phyloP scores from a whole-genome alignment of 176 grass and related monocot genomes.

The Ampelocalamus luodianensis region DNA sequence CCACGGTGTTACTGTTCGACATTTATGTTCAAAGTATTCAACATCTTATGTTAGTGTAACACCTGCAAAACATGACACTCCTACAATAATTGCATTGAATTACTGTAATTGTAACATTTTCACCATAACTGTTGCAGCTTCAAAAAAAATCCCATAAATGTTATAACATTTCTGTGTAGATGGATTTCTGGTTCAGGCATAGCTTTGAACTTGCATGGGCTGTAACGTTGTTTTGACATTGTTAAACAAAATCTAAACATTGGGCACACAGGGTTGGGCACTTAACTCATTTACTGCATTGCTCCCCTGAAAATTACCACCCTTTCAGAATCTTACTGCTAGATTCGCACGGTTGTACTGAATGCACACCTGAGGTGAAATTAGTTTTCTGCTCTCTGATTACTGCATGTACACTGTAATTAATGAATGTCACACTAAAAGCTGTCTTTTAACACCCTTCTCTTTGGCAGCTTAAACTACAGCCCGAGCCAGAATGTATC shows the following conservation, averaged over 20 bases:
- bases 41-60: not conserved
- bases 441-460: not conserved
- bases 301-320: not conserved
- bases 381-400: slow-evolving; percentile 10
- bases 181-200: not conserved
- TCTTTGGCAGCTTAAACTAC: not conserved
- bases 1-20: not conserved
- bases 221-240: not conserved
- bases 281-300: not conserved
- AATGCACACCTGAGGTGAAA: not conserved
- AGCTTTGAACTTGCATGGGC: not conserved
- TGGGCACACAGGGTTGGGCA: not conserved
- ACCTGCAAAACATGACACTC: not conserved
- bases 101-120: not conserved
- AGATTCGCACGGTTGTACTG: not conserved
- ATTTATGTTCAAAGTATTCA: not conserved
- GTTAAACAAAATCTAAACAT: not conserved
- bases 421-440: not conserved
- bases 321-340: not conserved
- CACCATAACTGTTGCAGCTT: not conserved
- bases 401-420: not conserved
- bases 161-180: not conserved
- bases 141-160: not conserved
- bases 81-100: not conserved
- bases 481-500: not conserved